phyloP scores from a whole-genome alignment of 345 rosid species.

The Ceriops decandra region DNA sequence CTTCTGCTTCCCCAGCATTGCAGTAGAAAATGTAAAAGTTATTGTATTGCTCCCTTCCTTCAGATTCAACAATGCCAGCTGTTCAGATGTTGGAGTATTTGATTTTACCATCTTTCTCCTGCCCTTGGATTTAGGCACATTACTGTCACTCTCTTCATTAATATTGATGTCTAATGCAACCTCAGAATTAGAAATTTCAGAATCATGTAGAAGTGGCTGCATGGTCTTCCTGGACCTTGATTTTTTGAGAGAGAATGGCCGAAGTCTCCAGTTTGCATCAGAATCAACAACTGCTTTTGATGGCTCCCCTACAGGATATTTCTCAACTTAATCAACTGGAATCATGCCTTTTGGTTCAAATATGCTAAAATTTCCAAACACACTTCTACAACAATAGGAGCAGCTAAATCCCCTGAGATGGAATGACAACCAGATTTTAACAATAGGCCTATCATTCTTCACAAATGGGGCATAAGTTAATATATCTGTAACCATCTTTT shows the following conservation, averaged over 20 bases:
- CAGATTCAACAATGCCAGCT: slow-evolving; percentile 72
- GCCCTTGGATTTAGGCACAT: slow-evolving; percentile 29
- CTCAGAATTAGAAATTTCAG: slow-evolving; percentile 29
- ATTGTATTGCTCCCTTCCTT: slow-evolving; percentile 72
- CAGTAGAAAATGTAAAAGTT: slow-evolving; percentile 80
- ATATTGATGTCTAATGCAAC: slow-evolving; percentile 24
- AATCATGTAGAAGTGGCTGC: slow-evolving; percentile 28
- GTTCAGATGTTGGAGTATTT: slow-evolving; percentile 77
- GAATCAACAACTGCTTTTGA: slow-evolving; percentile 35
- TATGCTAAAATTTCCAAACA: slow-evolving; percentile 42
- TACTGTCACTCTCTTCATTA: slow-evolving; percentile 27
- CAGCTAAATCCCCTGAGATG: slow-evolving; percentile 66
- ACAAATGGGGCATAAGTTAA: slow-evolving; percentile 42
- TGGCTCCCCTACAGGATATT: slow-evolving; percentile 37
- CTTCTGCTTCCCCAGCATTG: slow-evolving; percentile 91
- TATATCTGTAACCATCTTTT: slow-evolving; percentile 44
- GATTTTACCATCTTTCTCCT: slow-evolving; percentile 53
- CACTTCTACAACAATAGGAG: slow-evolving; percentile 49
- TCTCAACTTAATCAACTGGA: slow-evolving; percentile 44
- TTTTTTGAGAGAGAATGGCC: slow-evolving; percentile 71
- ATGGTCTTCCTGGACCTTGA: slow-evolving; percentile 37
- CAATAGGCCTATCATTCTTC: slow-evolving; percentile 54
- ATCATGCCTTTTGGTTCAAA: slow-evolving; percentile 59
- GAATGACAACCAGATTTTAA: slow-evolving; percentile 41
- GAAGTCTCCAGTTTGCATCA: slow-evolving; percentile 73